These are phyloP conservation scores for Ustilago shanxiensis DNA, from an alignment of 1,284 basidiomycete genomes.

Conservation along the genomic window DNA sequence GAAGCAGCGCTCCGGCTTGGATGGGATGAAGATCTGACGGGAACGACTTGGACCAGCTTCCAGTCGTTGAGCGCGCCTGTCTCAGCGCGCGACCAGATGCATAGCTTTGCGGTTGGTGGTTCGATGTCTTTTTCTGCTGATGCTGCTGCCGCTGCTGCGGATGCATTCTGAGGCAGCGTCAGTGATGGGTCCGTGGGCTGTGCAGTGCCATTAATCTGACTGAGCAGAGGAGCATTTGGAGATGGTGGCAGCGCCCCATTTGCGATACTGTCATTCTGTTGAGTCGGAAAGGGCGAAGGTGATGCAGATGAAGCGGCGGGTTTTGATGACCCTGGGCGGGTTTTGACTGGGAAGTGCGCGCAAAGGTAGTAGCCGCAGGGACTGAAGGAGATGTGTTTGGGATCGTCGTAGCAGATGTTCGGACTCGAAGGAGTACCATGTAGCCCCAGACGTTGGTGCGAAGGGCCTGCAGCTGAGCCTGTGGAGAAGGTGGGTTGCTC, in stretches of 20 bases:
- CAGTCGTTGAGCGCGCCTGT: slow-evolving; percentile 47
- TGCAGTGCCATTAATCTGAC: slow-evolving; percentile 4
- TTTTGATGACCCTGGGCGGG: background rate
- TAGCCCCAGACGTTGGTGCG: slow-evolving; percentile 6
- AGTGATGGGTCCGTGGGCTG: slow-evolving; percentile 1
- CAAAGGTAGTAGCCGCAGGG: slow-evolving; percentile 50
- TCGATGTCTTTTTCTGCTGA: background rate
- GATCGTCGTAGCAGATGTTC: slow-evolving; percentile 25
- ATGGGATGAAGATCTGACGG: slow-evolving; percentile 10
- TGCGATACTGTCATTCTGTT: background rate
- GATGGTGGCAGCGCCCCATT: background rate
- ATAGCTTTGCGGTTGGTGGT: slow-evolving; percentile 19
- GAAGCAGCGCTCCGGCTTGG: background rate
- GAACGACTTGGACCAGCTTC: slow-evolving; percentile 28
- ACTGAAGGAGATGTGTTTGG: slow-evolving; percentile 45
- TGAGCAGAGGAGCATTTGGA: background rate
- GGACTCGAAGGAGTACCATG: background rate
- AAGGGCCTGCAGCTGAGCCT: slow-evolving; percentile 7
- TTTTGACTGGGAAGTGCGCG: slow-evolving; percentile 28
- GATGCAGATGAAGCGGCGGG: background rate
- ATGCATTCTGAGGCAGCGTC: background rate
- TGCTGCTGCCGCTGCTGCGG: background rate
- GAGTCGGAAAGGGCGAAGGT: background rate
- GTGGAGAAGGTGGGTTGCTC: slow-evolving; percentile 11
- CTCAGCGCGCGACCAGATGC: slow-evolving; percentile 49